These are phyloP conservation scores for Suhomyces ambrosiae DNA, from an alignment of 1,139 yeast genomes.

Conservation along the genomic window DNA sequence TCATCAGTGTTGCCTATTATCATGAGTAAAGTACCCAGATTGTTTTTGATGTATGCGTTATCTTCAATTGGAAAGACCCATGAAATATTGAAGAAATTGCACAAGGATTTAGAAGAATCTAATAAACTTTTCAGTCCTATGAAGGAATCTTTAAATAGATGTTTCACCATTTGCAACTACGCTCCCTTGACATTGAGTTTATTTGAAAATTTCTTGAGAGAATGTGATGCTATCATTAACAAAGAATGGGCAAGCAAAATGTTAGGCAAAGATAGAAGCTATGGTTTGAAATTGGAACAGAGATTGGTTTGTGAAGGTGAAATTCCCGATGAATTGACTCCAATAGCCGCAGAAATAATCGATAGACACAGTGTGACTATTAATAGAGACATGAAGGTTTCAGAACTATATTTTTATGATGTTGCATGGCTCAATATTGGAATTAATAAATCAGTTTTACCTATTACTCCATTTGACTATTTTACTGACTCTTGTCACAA, in stretches of 20 bases:
- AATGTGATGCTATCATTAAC: slow-evolving; percentile 41
- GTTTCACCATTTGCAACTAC: slow-evolving; percentile 53
- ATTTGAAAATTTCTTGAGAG: slow-evolving; percentile 66
- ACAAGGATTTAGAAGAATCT: slow-evolving; percentile 44
- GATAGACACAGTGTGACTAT: slow-evolving; percentile 38
- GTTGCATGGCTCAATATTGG: slow-evolving; percentile 68
- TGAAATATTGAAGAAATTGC: slow-evolving; percentile 52
- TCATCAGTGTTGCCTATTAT: slow-evolving; percentile 54
- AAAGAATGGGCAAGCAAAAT: slow-evolving; percentile 30
- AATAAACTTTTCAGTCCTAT: slow-evolving; percentile 53
- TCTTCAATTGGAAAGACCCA: slow-evolving; percentile 71
- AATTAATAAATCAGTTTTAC: slow-evolving; percentile 20
- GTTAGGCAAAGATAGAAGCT: slow-evolving; percentile 33
- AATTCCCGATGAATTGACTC: slow-evolving; percentile 49
- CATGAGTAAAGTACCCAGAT: slow-evolving; percentile 69
- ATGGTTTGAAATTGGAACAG: slow-evolving; percentile 58
- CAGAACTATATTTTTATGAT: slow-evolving; percentile 65
- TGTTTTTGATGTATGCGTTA: slow-evolving; percentile 67
- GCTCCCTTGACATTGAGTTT: slow-evolving; percentile 60
- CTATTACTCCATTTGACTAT: slow-evolving; percentile 2
- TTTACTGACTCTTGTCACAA: slow-evolving; percentile 11
- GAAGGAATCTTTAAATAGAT: slow-evolving; percentile 54
- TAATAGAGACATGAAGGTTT: slow-evolving; percentile 43
- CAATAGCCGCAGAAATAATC: slow-evolving; percentile 32
- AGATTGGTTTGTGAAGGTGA: slow-evolving; percentile 65